Conservation (phyloP, 768 basidiomycete genomes). For the Lactarius trivialis region DNA sequence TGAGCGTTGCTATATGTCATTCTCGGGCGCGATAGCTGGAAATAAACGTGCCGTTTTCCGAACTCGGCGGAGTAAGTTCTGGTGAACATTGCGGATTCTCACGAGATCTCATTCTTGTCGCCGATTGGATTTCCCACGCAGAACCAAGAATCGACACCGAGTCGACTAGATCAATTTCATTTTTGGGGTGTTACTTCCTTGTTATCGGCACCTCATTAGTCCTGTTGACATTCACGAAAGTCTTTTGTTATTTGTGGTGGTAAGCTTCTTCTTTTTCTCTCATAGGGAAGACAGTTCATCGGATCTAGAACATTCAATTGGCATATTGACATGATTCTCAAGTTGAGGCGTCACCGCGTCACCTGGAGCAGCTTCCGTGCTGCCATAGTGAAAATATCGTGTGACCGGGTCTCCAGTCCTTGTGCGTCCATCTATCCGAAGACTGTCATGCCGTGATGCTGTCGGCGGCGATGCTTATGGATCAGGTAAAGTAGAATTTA, state of each 20-base stretch:
- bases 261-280: constrained; percentile 1
- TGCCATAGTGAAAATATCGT: constrained; percentile 4
- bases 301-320: constrained; percentile 7
- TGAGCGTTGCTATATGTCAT: background rate
- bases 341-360: constrained; percentile 5
- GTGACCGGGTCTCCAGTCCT: constrained; percentile 5
- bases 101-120: background rate
- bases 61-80: background rate
- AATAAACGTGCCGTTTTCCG: constrained; percentile 1
- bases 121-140: constrained; percentile 1
- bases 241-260: background rate
- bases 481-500: background rate
- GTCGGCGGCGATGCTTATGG: constrained; percentile 9
- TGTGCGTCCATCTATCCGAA: constrained; percentile 11
- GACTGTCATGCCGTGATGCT: constrained; percentile 14
- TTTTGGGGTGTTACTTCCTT: background rate
- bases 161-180: background rate
- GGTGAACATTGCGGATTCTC: background rate
- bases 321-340: constrained; percentile 13
- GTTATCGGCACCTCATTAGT: background rate
- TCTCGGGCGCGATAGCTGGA: background rate
- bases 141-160: background rate
- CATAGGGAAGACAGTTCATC: background rate
- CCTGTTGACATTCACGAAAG: background rate
- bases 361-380: constrained; percentile 13